These are phyloP conservation scores for Peronospora tabacina DNA, from an alignment of 352 stramenopile species.

Conservation along the genomic window DNA sequence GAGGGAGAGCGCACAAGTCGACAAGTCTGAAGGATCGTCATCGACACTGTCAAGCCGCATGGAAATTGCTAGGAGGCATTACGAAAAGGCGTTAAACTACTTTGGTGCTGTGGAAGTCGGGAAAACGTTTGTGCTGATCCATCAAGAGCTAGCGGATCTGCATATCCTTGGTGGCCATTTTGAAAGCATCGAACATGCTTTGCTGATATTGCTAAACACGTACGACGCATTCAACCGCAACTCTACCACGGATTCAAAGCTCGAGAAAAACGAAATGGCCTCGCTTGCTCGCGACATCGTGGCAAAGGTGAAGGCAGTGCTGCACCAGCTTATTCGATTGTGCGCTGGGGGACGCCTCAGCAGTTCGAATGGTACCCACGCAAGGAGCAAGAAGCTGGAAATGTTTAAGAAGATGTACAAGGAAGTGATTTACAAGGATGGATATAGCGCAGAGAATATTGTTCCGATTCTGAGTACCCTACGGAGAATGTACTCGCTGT, in stretches of 20 bases:
- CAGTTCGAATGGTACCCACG: conserved; percentile 17
- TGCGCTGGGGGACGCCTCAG: conserved; percentile 14
- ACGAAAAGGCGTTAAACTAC: conserved; percentile 76
- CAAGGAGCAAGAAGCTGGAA: conserved; percentile 43
- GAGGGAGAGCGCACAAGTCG: conserved; percentile 2
- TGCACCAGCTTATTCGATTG: conserved; percentile 62
- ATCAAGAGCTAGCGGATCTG: conserved; percentile 70
- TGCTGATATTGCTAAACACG: conserved; percentile 70
- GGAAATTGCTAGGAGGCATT: conserved; percentile 77
- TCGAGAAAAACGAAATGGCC: conserved; percentile 30
- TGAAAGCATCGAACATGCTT: conserved; percentile 71
- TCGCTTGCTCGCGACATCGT: conserved; percentile 38
- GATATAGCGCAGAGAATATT: conserved; percentile 35
- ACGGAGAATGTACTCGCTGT: conserved; percentile 51
- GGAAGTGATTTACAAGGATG: conserved; percentile 71
- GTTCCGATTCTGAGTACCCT: conserved; percentile 46
- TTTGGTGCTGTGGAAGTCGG: conserved; percentile 63
- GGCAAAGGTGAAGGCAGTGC: conserved; percentile 42
- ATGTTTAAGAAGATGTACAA: conserved; percentile 86
- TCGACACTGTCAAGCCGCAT: conserved; percentile 53
- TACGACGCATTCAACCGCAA: conserved; percentile 52
- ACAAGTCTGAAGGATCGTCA: conserved; percentile 10
- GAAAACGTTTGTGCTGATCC: conserved; percentile 77
- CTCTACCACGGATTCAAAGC: conserved; percentile 8
- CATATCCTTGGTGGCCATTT: conserved; percentile 55